These are phyloP conservation scores for Komagataella ulmi DNA, from an alignment of 805 yeast species.

Conservation along the genomic window DNA sequence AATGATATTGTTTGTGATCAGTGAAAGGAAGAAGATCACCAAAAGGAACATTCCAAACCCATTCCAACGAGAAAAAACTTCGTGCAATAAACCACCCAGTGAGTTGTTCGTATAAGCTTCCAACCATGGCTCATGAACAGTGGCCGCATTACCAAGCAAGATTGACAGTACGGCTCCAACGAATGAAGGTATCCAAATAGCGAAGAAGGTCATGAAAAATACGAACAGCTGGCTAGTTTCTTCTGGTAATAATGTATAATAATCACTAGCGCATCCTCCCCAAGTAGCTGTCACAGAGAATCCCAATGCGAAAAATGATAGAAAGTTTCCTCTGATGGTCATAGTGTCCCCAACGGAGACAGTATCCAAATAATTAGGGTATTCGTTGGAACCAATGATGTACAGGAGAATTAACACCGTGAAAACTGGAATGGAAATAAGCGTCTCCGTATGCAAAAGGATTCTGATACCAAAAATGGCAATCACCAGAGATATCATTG, in stretches of 20 bases:
- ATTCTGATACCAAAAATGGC: slow-evolving; percentile 72
- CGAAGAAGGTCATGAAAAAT: slow-evolving; percentile 49
- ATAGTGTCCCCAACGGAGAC: slow-evolving; percentile 21
- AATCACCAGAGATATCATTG: slow-evolving; percentile 46
- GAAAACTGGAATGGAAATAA: slow-evolving; percentile 56
- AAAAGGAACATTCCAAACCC: slow-evolving; percentile 70
- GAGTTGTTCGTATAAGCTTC: slow-evolving; percentile 44
- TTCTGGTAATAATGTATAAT: slow-evolving; percentile 72
- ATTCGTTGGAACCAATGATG: slow-evolving; percentile 34
- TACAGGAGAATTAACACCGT: slow-evolving; percentile 57
- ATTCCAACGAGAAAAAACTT: slow-evolving; percentile 58
- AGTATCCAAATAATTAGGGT: slow-evolving; percentile 22
- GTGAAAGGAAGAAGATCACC: slow-evolving; percentile 55
- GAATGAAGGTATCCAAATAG: slow-evolving; percentile 57
- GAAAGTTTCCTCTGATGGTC: slow-evolving; percentile 41
- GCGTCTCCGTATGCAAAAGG: slow-evolving; percentile 53
- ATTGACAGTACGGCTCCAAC: slow-evolving; percentile 68
- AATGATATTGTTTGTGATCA: slow-evolving; percentile 70
- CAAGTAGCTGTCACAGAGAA: slow-evolving; percentile 79
- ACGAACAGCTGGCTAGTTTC: slow-evolving; percentile 40
- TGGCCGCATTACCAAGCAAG: slow-evolving; percentile 56
- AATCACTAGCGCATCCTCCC: slow-evolving; percentile 82
- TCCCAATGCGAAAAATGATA: slow-evolving; percentile 58
- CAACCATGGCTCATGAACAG: slow-evolving; percentile 41
- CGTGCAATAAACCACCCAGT: slow-evolving; percentile 61